Conservation (phyloP, 2,329 filamentous ascomycete species). For the Magnaporthiopsis incrustans region DNA sequence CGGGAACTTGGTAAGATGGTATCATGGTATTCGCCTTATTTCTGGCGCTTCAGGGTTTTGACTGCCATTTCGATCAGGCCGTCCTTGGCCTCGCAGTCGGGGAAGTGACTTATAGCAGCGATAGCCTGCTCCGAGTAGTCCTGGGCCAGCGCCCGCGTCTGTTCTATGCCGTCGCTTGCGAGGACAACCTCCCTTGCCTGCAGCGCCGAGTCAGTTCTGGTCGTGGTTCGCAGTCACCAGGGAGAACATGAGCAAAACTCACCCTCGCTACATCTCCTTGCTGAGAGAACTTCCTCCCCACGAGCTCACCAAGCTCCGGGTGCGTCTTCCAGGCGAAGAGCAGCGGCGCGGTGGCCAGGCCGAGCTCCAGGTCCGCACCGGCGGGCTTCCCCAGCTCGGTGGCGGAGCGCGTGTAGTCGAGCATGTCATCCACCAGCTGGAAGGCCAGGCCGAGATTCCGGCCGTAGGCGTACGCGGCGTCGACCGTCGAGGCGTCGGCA, state of each 20-base stretch:
- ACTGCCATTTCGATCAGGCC: conserved; percentile 89
- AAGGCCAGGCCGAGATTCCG: conserved; percentile 92
- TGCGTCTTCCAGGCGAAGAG: conserved; percentile 93
- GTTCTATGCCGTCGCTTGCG: conserved; percentile 78
- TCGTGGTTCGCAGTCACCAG: background rate
- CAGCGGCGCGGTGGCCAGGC: conserved; percentile 85
- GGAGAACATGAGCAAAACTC: conserved; percentile 25
- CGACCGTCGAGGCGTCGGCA: conserved; percentile 66
- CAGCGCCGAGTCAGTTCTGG: background rate
- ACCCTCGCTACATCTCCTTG: conserved; percentile 82
- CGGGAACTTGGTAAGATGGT: background rate
- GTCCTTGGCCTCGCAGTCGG: conserved; percentile 88
- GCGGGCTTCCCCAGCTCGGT: conserved; percentile 88
- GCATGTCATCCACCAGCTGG: conserved; percentile 94
- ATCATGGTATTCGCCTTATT: conserved; percentile 42
- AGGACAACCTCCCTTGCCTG: conserved; percentile 83
- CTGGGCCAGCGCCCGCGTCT: conserved; percentile 82
- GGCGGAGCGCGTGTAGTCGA: conserved; percentile 86
- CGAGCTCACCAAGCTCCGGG: conserved; percentile 74
- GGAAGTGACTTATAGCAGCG: conserved; percentile 73
- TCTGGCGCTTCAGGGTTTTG: conserved; percentile 83
- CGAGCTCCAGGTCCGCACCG: conserved; percentile 86
- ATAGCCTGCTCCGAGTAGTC: conserved; percentile 87
- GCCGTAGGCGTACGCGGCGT: conserved; percentile 86
- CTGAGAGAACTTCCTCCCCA: conserved; percentile 80